A percentile compares a stretch with the other conserved stretches of the same genome.
Evolutionary conservation across 345 rosid genomes (phyloP).

Genomic region (Kandelia obovata): DNA sequence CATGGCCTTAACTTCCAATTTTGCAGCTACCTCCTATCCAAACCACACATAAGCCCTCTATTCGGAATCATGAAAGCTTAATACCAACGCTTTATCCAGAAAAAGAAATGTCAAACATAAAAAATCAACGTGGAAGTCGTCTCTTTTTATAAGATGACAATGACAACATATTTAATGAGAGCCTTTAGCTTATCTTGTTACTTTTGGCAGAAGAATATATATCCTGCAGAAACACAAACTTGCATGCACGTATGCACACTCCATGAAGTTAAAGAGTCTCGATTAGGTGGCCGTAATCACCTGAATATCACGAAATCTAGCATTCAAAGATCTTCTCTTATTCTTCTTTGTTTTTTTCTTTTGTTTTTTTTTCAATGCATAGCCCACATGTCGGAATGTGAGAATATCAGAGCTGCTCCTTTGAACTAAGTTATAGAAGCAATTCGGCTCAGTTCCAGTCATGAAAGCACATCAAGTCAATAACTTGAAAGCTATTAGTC

Average conservation of each 20-base stretch:
- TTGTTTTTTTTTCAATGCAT: too few species aligned
- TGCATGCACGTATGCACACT: not conserved
- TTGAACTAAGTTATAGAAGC: too few species aligned
- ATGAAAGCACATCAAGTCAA: too few species aligned
- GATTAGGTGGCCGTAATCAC: too few species aligned
- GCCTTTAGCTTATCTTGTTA: not conserved
- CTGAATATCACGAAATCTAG: too few species aligned
- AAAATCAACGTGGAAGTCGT: not conserved
- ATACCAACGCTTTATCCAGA: too few species aligned
- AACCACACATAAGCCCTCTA: constrained; percentile 2
- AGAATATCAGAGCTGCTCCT: too few species aligned
- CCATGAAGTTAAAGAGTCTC: not conserved
- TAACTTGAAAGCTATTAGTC: too few species aligned
- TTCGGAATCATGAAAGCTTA: not conserved
- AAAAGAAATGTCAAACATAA: not conserved
- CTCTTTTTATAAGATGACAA: not conserved
- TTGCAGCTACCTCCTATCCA: constrained; percentile 63
- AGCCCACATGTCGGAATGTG: too few species aligned
- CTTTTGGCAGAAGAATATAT: not conserved
- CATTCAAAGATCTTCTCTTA: too few species aligned
- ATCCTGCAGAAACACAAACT: not conserved
- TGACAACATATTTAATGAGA: not conserved
- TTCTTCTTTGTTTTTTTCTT: too few species aligned
- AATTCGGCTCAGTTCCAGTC: too few species aligned
- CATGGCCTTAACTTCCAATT: constrained; percentile 82